Percentiles rank a stretch among this genome's conserved stretches.
Evolutionary conservation across 352 stramenopile genomes (phyloP).

Genomic region (Phytophthora europaea): DNA sequence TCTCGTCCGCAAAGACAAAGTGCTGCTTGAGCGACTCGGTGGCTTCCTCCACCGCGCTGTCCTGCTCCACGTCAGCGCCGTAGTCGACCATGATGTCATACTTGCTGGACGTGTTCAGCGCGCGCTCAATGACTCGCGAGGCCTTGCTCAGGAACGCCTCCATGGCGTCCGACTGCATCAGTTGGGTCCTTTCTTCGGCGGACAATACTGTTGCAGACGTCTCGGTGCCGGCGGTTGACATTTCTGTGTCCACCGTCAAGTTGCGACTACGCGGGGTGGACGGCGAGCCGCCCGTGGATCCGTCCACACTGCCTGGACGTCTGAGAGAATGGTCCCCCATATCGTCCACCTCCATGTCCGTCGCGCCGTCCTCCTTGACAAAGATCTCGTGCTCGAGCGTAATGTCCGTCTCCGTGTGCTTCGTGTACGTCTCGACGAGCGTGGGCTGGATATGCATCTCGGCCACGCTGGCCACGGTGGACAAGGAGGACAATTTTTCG

Average conservation of each 20-base stretch:
- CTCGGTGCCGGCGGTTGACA: conserved; percentile 30
- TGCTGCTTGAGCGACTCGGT: conserved; percentile 78
- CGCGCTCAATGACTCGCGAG: conserved; percentile 84
- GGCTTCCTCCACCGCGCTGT: conserved; percentile 62
- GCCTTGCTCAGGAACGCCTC: conserved; percentile 82
- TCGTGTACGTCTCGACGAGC: conserved; percentile 87
- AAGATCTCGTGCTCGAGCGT: conserved; percentile 83
- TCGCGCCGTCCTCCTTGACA: conserved; percentile 48
- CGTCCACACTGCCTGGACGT: conserved; percentile 39
- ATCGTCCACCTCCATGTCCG: conserved; percentile 61
- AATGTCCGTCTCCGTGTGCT: conserved; percentile 87
- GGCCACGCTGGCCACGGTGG: conserved; percentile 78
- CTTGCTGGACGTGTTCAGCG: conserved; percentile 77
- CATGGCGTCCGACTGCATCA: conserved; percentile 83
- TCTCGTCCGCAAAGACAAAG: conserved; percentile 77
- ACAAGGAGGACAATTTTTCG: conserved; percentile 80
- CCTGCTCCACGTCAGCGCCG: conserved; percentile 72
- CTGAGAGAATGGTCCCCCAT: conserved; percentile 41
- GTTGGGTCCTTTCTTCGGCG: conserved; percentile 69
- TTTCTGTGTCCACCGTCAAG: conserved; percentile 64
- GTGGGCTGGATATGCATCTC: conserved; percentile 87
- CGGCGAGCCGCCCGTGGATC: conserved; percentile 18
- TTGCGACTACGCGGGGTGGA: conserved; percentile 54
- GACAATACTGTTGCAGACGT: conserved; percentile 38
- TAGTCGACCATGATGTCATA: conserved; percentile 92